phyloP scores from a whole-genome alignment of 2,329 filamentous ascomycete species.

The Stagonosporopsis cucurbitacearum region DNA sequence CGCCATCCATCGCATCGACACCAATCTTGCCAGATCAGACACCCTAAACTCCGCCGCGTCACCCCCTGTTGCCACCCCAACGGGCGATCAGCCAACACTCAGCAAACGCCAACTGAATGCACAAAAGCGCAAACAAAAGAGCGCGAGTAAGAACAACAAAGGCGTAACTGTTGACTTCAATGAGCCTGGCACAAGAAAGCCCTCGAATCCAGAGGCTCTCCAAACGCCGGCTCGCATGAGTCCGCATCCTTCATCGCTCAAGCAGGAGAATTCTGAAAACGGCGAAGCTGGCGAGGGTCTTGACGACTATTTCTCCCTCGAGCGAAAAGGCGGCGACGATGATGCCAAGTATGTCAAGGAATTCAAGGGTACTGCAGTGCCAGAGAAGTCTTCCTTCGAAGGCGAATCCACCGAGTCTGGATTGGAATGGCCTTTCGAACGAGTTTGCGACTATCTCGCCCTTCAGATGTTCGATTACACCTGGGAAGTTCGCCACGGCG shows the following conservation, averaged over 20 bases:
- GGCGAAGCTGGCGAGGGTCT: slow-evolving; percentile 57
- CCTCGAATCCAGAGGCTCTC: slow-evolving; percentile 65
- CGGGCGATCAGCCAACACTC: slow-evolving; percentile 61
- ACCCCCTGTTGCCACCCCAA: slow-evolving; percentile 53
- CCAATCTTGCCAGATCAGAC: slow-evolving; percentile 54
- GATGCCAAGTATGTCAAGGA: slow-evolving; percentile 92
- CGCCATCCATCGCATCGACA: slow-evolving; percentile 58
- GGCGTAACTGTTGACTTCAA: slow-evolving; percentile 88
- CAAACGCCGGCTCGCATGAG: slow-evolving; percentile 55
- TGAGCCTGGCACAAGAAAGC: slow-evolving; percentile 64
- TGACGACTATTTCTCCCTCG: slow-evolving; percentile 88
- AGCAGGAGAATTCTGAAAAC: slow-evolving; percentile 67
- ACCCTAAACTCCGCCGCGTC: slow-evolving; percentile 56
- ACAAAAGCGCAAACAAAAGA: slow-evolving; percentile 91
- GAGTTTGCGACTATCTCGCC: slow-evolving; percentile 90
- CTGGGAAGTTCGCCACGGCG: slow-evolving; percentile 96
- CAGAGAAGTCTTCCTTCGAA: slow-evolving; percentile 86
- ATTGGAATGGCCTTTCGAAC: slow-evolving; percentile 90
- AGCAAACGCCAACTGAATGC: slow-evolving; percentile 95
- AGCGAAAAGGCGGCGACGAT: slow-evolving; percentile 81
- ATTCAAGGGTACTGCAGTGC: slow-evolving; percentile 83
- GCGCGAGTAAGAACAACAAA: slow-evolving; percentile 87
- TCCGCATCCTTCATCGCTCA: slow-evolving; percentile 60
- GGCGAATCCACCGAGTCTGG: slow-evolving; percentile 78
- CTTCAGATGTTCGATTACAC: slow-evolving; percentile 90